Evolutionary conservation across 2,329 filamentous ascomycete species (phyloP).

Genomic region (Monilinia laxa): DNA sequence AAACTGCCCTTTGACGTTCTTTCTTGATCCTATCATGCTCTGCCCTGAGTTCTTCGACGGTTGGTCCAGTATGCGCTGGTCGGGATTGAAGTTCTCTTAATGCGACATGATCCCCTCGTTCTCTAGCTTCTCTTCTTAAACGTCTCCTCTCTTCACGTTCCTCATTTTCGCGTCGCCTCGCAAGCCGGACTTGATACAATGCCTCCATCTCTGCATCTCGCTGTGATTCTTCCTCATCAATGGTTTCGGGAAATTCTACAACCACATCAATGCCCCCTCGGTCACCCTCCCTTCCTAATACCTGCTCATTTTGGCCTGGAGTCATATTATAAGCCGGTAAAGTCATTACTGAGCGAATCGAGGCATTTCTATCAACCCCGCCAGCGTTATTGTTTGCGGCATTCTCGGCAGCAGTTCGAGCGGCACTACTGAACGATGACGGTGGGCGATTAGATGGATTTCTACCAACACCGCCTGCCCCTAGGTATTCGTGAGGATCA

Average conservation of each 20-base stretch:
- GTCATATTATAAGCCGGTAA: constrained; percentile 78
- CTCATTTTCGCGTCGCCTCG: constrained; percentile 70
- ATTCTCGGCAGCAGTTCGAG: constrained; percentile 19
- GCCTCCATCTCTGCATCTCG: constrained; percentile 91
- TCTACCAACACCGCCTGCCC: constrained; percentile 31
- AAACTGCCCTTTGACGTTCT: constrained; percentile 65
- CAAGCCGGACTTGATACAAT: constrained; percentile 82
- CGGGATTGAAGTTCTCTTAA: constrained; percentile 62
- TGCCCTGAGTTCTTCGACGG: constrained; percentile 59
- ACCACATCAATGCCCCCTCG: constrained; percentile 89
- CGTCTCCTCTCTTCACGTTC: constrained; percentile 76
- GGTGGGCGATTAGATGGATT: constrained; percentile 23
- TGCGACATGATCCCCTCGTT: constrained; percentile 65
- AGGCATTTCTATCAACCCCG: constrained; percentile 76
- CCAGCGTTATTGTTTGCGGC: constrained; percentile 14
- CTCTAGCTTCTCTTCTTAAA: constrained; percentile 68
- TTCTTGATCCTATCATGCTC: constrained; percentile 57
- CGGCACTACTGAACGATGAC: constrained; percentile 25
- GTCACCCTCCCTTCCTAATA: constrained; percentile 87
- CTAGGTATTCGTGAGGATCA: constrained; percentile 44
- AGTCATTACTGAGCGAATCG: constrained; percentile 90
- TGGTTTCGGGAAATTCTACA: constrained; percentile 77
- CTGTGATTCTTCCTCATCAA: constrained; percentile 72
- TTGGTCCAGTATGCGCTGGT: constrained; percentile 50
- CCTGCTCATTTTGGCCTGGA: constrained; percentile 72